These are phyloP conservation scores for Chaetomium sp. DNA, from an alignment of 2,329 filamentous ascomycete species.

Conservation along the genomic window DNA sequence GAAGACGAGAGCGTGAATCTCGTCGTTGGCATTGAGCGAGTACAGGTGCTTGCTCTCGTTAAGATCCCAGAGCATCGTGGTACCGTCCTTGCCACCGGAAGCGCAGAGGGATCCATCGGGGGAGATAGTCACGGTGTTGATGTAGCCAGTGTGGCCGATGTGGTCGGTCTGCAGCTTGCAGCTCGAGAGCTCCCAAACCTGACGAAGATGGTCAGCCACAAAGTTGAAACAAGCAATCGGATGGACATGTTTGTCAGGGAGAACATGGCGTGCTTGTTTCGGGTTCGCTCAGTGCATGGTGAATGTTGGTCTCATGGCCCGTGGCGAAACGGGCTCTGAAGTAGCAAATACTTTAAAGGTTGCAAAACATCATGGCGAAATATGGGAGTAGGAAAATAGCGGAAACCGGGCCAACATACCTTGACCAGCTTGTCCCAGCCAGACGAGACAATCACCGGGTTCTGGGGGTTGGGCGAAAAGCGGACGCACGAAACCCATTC, in stretches of 20 bases:
- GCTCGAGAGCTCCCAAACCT: conserved; percentile 99
- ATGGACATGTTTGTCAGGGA: background rate
- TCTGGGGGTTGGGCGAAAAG: conserved; percentile 99
- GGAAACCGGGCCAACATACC: conserved; percentile 55
- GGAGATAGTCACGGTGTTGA: conserved; percentile 99
- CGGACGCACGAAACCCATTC: conserved; percentile 99
- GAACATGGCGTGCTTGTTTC: background rate
- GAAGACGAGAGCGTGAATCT: conserved; percentile 99
- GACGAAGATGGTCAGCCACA: conserved; percentile 12
- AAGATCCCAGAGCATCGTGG: conserved; percentile 99
- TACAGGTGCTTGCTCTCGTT: conserved; percentile 99
- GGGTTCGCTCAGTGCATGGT: conserved; percentile 61
- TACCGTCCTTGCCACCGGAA: conserved; percentile 98
- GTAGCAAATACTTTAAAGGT: conserved; percentile 97
- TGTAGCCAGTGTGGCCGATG: conserved; percentile 99
- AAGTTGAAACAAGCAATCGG: background rate
- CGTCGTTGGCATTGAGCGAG: conserved; percentile 97
- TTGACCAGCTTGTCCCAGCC: conserved; percentile 99
- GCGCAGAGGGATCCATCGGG: conserved; percentile 98
- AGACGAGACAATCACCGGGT: conserved; percentile 97
- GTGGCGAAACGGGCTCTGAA: conserved; percentile 80
- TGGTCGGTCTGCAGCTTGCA: conserved; percentile 99
- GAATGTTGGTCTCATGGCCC: conserved; percentile 95
- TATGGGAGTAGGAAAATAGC: conserved; percentile 1
- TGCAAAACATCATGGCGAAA: conserved; percentile 83